Percentiles rank a stretch among this genome's conserved stretches.
These are phyloP conservation scores for Sporothrix euskadiensis DNA, from an alignment of 2,329 filamentous ascomycete species.

Conservation along the genomic window DNA sequence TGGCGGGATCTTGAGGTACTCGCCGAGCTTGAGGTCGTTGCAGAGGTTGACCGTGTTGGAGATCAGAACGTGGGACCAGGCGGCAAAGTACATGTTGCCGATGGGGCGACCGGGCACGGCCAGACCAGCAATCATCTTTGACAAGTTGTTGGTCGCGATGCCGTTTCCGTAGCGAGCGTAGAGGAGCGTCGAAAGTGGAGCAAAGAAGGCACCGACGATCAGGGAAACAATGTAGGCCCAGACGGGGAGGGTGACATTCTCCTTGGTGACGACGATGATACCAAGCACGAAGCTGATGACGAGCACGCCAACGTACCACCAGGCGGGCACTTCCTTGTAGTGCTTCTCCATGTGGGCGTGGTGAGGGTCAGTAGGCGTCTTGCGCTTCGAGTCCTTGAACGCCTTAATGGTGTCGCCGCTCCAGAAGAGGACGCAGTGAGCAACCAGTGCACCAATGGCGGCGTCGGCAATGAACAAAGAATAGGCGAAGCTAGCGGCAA, in stretches of 20 bases:
- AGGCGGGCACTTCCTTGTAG: conserved; percentile 54
- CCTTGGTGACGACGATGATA: conserved; percentile 48
- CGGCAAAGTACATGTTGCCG: conserved; percentile 60
- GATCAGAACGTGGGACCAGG: conserved; percentile 61
- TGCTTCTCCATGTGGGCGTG: conserved; percentile 54
- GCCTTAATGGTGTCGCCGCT: conserved; percentile 52
- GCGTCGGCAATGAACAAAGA: conserved; percentile 59
- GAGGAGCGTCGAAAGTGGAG: conserved; percentile 55
- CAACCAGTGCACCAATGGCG: conserved; percentile 57
- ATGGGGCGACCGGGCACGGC: conserved; percentile 53
- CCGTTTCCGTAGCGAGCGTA: conserved; percentile 57
- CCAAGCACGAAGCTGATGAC: conserved; percentile 49
- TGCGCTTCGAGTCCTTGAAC: conserved; percentile 49
- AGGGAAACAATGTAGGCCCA: conserved; percentile 53
- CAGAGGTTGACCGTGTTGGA: conserved; percentile 51
- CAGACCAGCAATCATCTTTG: conserved; percentile 57
- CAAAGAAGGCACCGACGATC: conserved; percentile 49
- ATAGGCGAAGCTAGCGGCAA: conserved; percentile 54
- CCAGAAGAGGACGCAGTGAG: conserved; percentile 57
- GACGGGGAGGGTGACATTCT: conserved; percentile 48
- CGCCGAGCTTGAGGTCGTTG: conserved; percentile 59
- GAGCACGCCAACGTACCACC: conserved; percentile 50
- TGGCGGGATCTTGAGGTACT: conserved; percentile 61
- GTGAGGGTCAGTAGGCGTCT: conserved; percentile 52
- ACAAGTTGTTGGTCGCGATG: conserved; percentile 60